These are phyloP conservation scores for Penicillium thymicola DNA, from an alignment of 2,329 filamentous ascomycete genomes.

Conservation along the genomic window DNA sequence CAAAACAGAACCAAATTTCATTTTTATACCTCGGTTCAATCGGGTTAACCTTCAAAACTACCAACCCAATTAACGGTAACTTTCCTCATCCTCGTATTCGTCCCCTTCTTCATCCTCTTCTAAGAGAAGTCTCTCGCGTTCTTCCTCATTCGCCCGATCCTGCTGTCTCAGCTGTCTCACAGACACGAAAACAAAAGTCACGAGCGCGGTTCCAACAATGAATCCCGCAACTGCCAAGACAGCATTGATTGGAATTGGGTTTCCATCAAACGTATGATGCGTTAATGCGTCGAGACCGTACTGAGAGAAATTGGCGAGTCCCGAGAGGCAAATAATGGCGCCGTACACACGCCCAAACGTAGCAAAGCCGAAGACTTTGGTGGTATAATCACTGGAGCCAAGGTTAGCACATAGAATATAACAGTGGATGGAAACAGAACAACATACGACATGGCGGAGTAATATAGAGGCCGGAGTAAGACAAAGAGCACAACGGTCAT, in stretches of 20 bases:
- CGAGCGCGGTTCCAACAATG: conserved; percentile 62
- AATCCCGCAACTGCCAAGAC: conserved; percentile 62
- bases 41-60: background rate
- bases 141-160: conserved; percentile 19
- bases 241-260: conserved; percentile 76
- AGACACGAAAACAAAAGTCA: conserved; percentile 57
- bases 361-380: conserved; percentile 87
- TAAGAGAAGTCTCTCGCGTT: conserved; percentile 26
- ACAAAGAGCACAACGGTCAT: conserved; percentile 79
- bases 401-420: background rate
- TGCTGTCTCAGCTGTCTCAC: conserved; percentile 16
- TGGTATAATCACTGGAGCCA: conserved; percentile 65
- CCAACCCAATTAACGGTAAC: background rate
- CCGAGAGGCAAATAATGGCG: conserved; percentile 79
- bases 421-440: background rate
- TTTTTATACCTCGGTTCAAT: background rate
- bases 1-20: background rate
- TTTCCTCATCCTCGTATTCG: conserved; percentile 1
- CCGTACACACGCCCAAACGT: conserved; percentile 93
- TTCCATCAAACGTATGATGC: conserved; percentile 65
- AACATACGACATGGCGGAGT: conserved; percentile 72
- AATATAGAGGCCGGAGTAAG: conserved; percentile 83
- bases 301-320: conserved; percentile 79
- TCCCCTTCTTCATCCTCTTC: conserved; percentile 20
- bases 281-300: conserved; percentile 75